Conservation (phyloP, 768 basidiomycete species). For the Phanerodontia chrysosporium region DNA sequence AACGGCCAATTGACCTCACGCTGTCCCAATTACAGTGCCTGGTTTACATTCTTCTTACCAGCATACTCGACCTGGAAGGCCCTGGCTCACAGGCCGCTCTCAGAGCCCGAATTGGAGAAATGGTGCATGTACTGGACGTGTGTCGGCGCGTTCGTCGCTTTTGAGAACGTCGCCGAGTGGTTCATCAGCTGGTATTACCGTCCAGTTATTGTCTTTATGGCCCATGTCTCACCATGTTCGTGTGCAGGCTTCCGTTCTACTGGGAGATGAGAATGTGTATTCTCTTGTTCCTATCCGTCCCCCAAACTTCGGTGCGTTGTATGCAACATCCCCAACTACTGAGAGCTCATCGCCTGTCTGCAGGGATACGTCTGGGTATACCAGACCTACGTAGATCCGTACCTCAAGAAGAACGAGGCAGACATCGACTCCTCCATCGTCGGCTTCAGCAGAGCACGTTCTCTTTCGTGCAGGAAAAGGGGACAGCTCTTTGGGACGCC, state of each 20-base stretch:
- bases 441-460: conserved; percentile 50
- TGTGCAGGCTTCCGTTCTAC: conserved; percentile 74
- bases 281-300: conserved; percentile 62
- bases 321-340: conserved; percentile 7
- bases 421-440: conserved; percentile 57
- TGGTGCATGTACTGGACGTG: conserved; percentile 65
- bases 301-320: conserved; percentile 55
- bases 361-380: conserved; percentile 71
- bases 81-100: conserved; percentile 46
- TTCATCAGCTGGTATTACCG: conserved; percentile 53
- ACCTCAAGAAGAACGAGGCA: conserved; percentile 52
- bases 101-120: conserved; percentile 49
- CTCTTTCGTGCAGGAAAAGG: conserved; percentile 50
- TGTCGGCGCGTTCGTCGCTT: conserved; percentile 52
- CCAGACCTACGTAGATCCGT: conserved; percentile 55
- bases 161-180: conserved; percentile 62
- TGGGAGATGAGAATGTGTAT: conserved; percentile 70
- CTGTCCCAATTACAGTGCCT: conserved; percentile 42
- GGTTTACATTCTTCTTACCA: conserved; percentile 68
- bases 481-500: conserved; percentile 45
- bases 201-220: background rate
- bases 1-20: background rate
- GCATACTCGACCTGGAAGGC: conserved; percentile 66
- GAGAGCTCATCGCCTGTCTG: background rate
- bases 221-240: conserved; percentile 16